These are phyloP conservation scores for Gautieria morchelliformis DNA, from an alignment of 768 basidiomycete genomes.

Conservation along the genomic window DNA sequence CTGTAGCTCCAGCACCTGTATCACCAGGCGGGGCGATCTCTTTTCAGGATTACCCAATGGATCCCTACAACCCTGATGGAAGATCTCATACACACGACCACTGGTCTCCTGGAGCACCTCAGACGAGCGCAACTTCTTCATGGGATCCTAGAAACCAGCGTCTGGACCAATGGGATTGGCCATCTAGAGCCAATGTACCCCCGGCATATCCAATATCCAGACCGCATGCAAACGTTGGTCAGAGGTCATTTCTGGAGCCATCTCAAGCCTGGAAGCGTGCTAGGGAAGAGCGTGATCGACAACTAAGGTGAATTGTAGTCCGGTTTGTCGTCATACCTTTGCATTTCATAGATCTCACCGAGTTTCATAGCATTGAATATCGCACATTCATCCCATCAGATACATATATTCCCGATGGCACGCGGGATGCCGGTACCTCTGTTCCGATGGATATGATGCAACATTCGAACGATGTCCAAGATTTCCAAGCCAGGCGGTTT, in stretches of 20 bases:
- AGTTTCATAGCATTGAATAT: slow-evolving; percentile 1
- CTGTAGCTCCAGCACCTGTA: not conserved
- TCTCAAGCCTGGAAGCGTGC: slow-evolving; percentile 7
- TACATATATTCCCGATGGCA: not conserved
- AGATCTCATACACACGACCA: not conserved
- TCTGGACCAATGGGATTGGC: not conserved
- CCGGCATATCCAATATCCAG: not conserved
- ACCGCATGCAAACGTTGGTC: not conserved
- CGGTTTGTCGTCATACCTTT: not conserved
- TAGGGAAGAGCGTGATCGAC: slow-evolving; percentile 1
- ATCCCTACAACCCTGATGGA: not conserved
- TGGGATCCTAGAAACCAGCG: not conserved
- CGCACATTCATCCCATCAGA: not conserved
- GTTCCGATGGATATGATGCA: not conserved
- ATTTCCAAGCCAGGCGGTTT: not conserved
- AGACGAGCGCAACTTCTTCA: not conserved
- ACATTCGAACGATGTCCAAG: not conserved
- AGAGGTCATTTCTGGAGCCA: slow-evolving; percentile 1
- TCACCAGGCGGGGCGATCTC: not conserved
- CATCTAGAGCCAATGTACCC: not conserved
- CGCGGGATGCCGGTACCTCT: not conserved
- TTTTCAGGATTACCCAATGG: not conserved
- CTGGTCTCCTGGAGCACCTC: not conserved
- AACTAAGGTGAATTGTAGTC: not conserved
- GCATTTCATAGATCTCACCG: not conserved